Evolutionary conservation across 805 yeast genomes (phyloP).

Genomic region (Starmera caribaea): DNA sequence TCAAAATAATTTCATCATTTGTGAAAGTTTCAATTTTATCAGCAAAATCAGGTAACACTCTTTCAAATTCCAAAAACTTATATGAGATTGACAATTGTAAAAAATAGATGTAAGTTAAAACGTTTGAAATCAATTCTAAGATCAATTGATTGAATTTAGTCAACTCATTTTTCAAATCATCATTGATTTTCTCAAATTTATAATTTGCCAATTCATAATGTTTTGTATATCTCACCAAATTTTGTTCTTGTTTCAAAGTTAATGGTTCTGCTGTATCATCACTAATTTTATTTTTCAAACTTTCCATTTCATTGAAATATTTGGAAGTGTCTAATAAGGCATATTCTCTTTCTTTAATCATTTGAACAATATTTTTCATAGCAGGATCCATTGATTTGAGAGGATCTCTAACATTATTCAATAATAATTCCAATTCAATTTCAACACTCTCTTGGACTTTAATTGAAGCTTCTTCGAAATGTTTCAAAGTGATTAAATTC

Average conservation of each 20-base stretch:
- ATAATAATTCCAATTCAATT: constrained; percentile 19
- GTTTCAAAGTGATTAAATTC: no score
- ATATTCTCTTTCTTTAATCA: constrained; percentile 21
- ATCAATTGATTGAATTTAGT: constrained; percentile 32
- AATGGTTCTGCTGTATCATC: constrained; percentile 14
- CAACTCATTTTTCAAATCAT: constrained; percentile 33
- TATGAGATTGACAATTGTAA: constrained; percentile 27
- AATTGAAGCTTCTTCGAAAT: neutral
- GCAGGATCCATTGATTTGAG: constrained; percentile 6
- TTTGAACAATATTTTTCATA: constrained; percentile 19
- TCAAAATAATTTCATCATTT: neutral
- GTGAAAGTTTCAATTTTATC: constrained; percentile 7
- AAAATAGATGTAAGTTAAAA: constrained; percentile 27
- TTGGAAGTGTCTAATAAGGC: constrained; percentile 30
- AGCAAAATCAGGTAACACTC: constrained; percentile 2
- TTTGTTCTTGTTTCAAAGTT: constrained; percentile 29
- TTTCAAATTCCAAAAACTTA: constrained; percentile 17
- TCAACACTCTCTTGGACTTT: constrained; percentile 6
- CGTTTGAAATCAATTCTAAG: constrained; percentile 16
- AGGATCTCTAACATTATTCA: constrained; percentile 15
- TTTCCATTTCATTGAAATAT: constrained; percentile 15
- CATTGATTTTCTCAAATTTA: constrained; percentile 30
- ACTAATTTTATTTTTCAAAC: constrained; percentile 13
- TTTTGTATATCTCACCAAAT: constrained; percentile 21
- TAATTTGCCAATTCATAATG: constrained; percentile 21